Conservation (phyloP, 1,139 yeast genomes). For the Yamadazyma triangularis region DNA sequence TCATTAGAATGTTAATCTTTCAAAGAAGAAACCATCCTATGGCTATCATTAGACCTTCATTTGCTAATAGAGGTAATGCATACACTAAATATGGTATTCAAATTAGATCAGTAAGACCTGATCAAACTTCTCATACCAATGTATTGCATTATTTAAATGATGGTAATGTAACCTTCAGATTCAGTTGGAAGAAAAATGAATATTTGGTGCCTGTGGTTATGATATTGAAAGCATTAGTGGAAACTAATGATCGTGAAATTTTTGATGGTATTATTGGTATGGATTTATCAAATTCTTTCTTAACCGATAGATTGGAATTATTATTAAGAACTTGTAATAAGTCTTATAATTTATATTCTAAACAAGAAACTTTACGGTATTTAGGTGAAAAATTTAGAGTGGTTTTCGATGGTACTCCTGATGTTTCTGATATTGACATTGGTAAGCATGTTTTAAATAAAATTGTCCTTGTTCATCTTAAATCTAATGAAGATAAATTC, state of each 20-base stretch:
- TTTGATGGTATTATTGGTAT: slow-evolving; percentile 95
- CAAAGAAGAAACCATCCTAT: slow-evolving; percentile 97
- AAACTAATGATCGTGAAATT: slow-evolving; percentile 90
- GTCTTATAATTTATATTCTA: slow-evolving; percentile 69
- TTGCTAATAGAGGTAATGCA: slow-evolving; percentile 88
- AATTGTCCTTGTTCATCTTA: slow-evolving; percentile 86
- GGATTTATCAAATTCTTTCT: slow-evolving; percentile 81
- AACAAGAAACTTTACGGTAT: slow-evolving; percentile 85
- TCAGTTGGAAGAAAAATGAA: slow-evolving; percentile 96
- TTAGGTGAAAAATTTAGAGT: slow-evolving; percentile 95
- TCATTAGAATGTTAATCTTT: slow-evolving; percentile 94
- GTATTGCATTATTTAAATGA: slow-evolving; percentile 92
- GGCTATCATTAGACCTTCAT: slow-evolving; percentile 95
- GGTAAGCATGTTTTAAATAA: slow-evolving; percentile 80
- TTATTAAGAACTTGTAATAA: slow-evolving; percentile 78
- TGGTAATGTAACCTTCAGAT: slow-evolving; percentile 94
- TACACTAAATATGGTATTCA: slow-evolving; percentile 91
- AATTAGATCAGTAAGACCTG: slow-evolving; percentile 91
- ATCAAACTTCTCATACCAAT: slow-evolving; percentile 95
- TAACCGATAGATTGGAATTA: slow-evolving; percentile 96
- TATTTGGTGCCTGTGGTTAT: slow-evolving; percentile 89
- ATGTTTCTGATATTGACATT: slow-evolving; percentile 82
- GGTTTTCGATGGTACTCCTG: slow-evolving; percentile 86
- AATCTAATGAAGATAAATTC: slow-evolving; percentile 71
- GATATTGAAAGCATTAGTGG: slow-evolving; percentile 85